Evolutionary conservation across 345 rosid species (phyloP).

Genomic region (Xanthoceras sorbifolium): DNA sequence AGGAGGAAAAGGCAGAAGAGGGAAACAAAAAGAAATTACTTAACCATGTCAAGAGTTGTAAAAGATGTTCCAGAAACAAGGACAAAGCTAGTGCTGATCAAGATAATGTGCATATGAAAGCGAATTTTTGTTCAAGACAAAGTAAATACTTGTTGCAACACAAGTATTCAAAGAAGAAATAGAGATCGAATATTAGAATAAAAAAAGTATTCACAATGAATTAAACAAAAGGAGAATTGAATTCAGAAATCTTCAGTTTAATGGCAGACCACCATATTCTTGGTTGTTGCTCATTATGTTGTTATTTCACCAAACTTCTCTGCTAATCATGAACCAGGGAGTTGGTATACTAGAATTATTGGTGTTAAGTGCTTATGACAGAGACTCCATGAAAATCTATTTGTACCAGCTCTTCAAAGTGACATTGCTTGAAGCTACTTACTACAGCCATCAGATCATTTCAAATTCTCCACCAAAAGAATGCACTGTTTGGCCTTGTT

Average conservation of each 20-base stretch:
- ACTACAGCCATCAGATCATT: too few species aligned
- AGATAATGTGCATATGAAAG: neutral
- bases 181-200: neutral
- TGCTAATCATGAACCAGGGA: too few species aligned
- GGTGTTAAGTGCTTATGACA: neutral
- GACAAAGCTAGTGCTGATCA: neutral
- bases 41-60: neutral
- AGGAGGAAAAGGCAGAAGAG: neutral
- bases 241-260: neutral
- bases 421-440: neutral
- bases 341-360: too few species aligned
- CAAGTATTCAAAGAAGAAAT: neutral
- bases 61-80: neutral
- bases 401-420: neutral
- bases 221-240: neutral
- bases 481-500: too few species aligned
- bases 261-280: constrained; percentile 5
- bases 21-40: neutral
- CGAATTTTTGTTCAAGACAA: neutral
- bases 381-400: neutral
- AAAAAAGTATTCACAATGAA: neutral
- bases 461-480: too few species aligned
- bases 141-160: neutral
- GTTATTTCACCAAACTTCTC: neutral
- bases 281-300: neutral